Conservation (phyloP, 768 basidiomycete species). For the Tricholoma furcatifolium region DNA sequence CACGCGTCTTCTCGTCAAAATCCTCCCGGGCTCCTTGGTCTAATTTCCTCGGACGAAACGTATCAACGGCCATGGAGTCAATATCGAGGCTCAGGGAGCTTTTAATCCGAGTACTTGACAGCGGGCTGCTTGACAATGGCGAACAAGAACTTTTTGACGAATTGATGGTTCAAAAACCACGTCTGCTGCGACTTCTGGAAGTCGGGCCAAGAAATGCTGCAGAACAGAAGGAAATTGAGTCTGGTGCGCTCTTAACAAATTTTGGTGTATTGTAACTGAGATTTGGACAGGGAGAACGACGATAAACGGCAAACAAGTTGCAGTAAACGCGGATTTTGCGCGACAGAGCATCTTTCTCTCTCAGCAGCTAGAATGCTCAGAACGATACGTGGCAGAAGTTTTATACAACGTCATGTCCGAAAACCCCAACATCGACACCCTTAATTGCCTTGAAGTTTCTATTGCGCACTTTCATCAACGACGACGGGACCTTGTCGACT, state of each 20-base stretch:
- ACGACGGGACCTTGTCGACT: conserved; percentile 70
- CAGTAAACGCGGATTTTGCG: conserved; percentile 78
- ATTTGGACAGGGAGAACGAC: conserved; percentile 56
- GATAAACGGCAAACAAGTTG: conserved; percentile 63
- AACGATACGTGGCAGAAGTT: conserved; percentile 72
- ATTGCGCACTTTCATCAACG: conserved; percentile 68
- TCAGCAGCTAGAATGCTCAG: conserved; percentile 78
- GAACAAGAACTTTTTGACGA: conserved; percentile 79
- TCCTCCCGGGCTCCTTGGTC: background rate
- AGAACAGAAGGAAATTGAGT: conserved; percentile 73
- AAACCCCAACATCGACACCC: conserved; percentile 62
- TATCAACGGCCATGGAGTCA: conserved; percentile 47
- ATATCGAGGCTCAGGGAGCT: conserved; percentile 55
- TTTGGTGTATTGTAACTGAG: background rate
- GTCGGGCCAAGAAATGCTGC: conserved; percentile 58
- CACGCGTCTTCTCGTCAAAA: conserved; percentile 10
- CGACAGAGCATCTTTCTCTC: conserved; percentile 77
- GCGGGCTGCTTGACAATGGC: conserved; percentile 43
- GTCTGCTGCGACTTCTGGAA: conserved; percentile 63
- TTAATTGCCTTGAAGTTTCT: conserved; percentile 61
- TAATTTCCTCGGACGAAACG: background rate
- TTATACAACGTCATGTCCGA: conserved; percentile 61
- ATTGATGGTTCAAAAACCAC: conserved; percentile 63
- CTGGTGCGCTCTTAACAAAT: conserved; percentile 38
- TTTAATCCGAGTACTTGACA: conserved; percentile 46